Evolutionary conservation across 1,284 basidiomycete species (phyloP).

Genomic region (Vanrija sp.): DNA sequence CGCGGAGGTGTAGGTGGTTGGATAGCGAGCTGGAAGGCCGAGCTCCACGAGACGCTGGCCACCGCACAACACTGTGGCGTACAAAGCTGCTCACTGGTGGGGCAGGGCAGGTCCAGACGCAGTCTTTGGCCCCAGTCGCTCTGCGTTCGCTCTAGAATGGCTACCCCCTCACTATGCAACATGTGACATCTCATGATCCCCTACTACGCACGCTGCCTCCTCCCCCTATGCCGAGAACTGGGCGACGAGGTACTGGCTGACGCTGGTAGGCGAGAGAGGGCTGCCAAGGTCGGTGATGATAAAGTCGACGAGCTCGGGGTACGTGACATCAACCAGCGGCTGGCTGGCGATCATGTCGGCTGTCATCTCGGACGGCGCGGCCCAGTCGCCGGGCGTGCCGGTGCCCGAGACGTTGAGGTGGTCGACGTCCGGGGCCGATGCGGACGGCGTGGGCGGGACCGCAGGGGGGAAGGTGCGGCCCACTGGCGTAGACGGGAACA

Average conservation of each 20-base stretch:
- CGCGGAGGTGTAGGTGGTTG: too few relatives aligned
- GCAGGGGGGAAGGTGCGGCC: conserved; percentile 5
- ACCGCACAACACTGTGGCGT: too few relatives aligned
- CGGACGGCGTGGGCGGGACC: conserved; percentile 13
- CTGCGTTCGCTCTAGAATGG: too few relatives aligned
- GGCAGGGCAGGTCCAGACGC: too few relatives aligned
- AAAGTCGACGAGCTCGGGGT: conserved; percentile 49
- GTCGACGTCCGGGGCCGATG: background rate
- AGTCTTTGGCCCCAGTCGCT: too few relatives aligned
- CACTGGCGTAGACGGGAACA: conserved; percentile 7
- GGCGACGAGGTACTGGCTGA: conserved; percentile 50
- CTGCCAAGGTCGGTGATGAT: conserved; percentile 49
- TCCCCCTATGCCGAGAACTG: conserved; percentile 39
- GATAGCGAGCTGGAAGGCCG: too few relatives aligned
- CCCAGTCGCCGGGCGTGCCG: background rate
- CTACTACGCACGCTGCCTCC: background rate
- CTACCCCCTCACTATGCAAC: conserved; percentile 2
- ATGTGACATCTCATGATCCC: background rate
- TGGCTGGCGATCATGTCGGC: conserved; percentile 49
- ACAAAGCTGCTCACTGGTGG: too few relatives aligned
- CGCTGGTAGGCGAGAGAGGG: conserved; percentile 43
- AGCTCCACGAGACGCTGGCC: too few relatives aligned
- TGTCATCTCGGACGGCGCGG: conserved; percentile 41
- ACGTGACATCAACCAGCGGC: conserved; percentile 52
- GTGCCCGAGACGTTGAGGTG: conserved; percentile 1